A percentile compares a stretch with the other conserved stretches of the same genome.
Evolutionary conservation across 2,329 filamentous ascomycete genomes (phyloP).

Genomic region (Fusarium citri): DNA sequence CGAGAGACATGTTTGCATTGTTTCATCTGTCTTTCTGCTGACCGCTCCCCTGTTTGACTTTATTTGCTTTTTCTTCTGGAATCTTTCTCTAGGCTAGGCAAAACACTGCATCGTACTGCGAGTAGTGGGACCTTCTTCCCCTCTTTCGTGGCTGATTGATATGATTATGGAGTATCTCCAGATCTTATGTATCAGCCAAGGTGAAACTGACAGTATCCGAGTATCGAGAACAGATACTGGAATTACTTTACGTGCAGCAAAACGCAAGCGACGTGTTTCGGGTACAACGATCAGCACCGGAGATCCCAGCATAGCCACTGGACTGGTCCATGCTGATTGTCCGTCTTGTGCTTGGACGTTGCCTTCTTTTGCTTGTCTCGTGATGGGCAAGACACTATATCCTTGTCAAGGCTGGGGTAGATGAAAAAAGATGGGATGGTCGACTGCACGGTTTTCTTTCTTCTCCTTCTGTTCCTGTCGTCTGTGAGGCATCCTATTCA

Average conservation of each 20-base stretch:
- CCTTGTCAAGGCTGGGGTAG: slow-evolving; percentile 20
- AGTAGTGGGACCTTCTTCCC: slow-evolving; percentile 9
- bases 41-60: slow-evolving; percentile 26
- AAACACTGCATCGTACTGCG: not conserved
- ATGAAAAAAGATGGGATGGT: slow-evolving; percentile 9
- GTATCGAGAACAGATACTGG: not conserved
- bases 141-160: not conserved
- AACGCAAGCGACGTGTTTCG: slow-evolving; percentile 27
- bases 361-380: slow-evolving; percentile 13
- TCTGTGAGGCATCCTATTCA: slow-evolving; percentile 27
- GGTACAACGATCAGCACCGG: slow-evolving; percentile 23
- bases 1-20: slow-evolving; percentile 19
- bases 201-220: slow-evolving; percentile 1
- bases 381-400: slow-evolving; percentile 2
- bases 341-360: not conserved
- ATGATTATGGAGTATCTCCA: not conserved
- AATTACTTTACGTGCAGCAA: slow-evolving; percentile 13
- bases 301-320: slow-evolving; percentile 12
- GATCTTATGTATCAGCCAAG: not conserved
- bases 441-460: not conserved
- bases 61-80: slow-evolving; percentile 44
- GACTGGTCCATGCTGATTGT: slow-evolving; percentile 18
- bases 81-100: slow-evolving; percentile 29
- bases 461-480: slow-evolving; percentile 26
- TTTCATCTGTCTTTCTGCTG: slow-evolving; percentile 24